These are phyloP conservation scores for Zygoascus bituminiphila DNA, from an alignment of 805 yeast genomes.

Conservation along the genomic window DNA sequence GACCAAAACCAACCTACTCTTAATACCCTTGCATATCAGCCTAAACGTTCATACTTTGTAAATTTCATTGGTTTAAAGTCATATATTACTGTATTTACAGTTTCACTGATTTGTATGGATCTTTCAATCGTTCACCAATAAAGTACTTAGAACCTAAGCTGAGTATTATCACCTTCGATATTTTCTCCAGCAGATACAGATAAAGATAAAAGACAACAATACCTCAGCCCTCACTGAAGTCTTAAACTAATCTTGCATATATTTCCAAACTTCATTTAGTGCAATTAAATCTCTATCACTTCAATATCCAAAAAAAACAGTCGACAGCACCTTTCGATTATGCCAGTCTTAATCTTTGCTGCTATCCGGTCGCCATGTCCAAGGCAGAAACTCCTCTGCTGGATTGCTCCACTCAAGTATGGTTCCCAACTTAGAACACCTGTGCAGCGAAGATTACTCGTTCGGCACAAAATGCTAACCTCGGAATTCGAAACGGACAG, in stretches of 20 bases:
- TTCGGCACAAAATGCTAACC: constrained; percentile 20
- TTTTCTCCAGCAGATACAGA: too few species aligned
- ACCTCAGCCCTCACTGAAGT: too few species aligned
- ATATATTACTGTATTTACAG: not conserved
- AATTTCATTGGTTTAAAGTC: not conserved
- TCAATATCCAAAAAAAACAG: constrained; percentile 13
- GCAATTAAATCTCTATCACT: too few species aligned
- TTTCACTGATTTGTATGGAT: not conserved
- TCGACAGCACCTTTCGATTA: constrained; percentile 10
- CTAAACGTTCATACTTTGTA: too few species aligned
- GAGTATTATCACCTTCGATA: too few species aligned
- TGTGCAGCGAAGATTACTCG: constrained; percentile 21
- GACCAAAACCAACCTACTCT: too few species aligned
- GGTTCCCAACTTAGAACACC: constrained; percentile 17
- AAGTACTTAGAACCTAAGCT: too few species aligned
- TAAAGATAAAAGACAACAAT: too few species aligned
- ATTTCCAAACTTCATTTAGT: too few species aligned
- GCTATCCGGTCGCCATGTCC: constrained; percentile 25
- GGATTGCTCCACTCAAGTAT: constrained; percentile 27
- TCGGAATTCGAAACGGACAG: constrained; percentile 27
- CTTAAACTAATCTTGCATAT: too few species aligned
- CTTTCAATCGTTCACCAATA: too few species aligned
- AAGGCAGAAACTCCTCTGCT: constrained; percentile 24
- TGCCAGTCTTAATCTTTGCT: constrained; percentile 10
- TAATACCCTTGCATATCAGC: too few species aligned